These are phyloP conservation scores for Penstemon newberryi DNA, from an alignment of 257 asterid species.

Conservation along the genomic window DNA sequence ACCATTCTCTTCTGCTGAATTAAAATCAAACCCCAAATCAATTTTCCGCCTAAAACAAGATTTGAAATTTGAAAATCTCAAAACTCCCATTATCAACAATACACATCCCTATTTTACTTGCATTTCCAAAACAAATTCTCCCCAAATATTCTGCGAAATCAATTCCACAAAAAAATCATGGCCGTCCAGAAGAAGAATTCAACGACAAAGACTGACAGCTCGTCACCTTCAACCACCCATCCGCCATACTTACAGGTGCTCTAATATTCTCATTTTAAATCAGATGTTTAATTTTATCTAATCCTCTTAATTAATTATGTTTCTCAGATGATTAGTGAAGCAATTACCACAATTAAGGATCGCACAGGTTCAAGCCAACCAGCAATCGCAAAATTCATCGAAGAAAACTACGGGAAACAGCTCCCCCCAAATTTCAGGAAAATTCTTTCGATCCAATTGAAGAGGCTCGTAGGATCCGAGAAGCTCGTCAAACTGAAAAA, in stretches of 20 bases:
- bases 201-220: neutral
- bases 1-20: too few species aligned
- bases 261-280: too few species aligned
- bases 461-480: constrained; percentile 45
- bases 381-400: constrained; percentile 48
- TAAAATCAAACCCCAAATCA: neutral
- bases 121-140: neutral
- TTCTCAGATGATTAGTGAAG: constrained; percentile 53
- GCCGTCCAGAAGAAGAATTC: neutral
- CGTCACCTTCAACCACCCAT: neutral
- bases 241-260: neutral
- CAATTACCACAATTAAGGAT: constrained; percentile 55
- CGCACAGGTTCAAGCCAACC: constrained; percentile 61
- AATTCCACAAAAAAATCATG: neutral
- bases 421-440: constrained; percentile 55
- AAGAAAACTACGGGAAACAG: constrained; percentile 35
- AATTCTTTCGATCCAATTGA: constrained; percentile 44
- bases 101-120: neutral
- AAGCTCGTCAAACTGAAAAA: constrained; percentile 43
- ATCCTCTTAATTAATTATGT: neutral
- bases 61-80: constrained; percentile 30
- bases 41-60: constrained; percentile 21
- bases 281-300: too few species aligned
- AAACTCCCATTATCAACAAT: neutral
- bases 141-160: neutral